Base-by-base conservation (phyloP, 495 filamentous ascomycete genomes). In the Lophium mytilinum region DNA sequence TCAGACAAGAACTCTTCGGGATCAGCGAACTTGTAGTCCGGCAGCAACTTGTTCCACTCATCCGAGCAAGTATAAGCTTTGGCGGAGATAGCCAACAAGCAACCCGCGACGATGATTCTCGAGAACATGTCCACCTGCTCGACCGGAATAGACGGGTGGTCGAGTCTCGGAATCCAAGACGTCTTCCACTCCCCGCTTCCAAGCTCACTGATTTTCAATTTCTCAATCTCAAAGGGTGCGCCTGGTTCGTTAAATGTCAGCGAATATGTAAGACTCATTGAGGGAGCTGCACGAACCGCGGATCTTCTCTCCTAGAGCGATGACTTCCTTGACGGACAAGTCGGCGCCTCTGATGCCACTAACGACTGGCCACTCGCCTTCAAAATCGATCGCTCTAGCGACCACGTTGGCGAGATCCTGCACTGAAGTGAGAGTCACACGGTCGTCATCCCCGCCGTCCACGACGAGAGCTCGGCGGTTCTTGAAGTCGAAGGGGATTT, bases 291-390 rank as follows among this genome's bases (percentile, higher is more conserved):
- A 60, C 68, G 21, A 45, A 80, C 80, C 79, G 59, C 79, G 73
- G 50, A 83, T 52, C 62, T 68, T 76, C 63, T 75, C 72, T 0
- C 73, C 78, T 1, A 82, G 53, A 7, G 62, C 60, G 9, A 84
- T 37, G 21, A 83, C 5, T 42, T 81, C 52, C 5, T 57, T 53
- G 11, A 79, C 42, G 0, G 76, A 66, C 33, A 81, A 30, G 17
- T 56, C 63, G 35, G 70, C 73, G 9, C 81, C 81, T 30, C 62
- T 55, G 50, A 84, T 78, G 4, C 80, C 81, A 2, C 80, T 73
- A n/a, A 72, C 55, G 14, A 67, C 61, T 5, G 81, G 81, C 81
- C 81, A 84, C 61, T 73, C 71, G 18, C 78, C 80, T 14, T 78
- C 72, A 50, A 72, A 80, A 0, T 81, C 79, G 24, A 83, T 65